Percentiles rank a stretch among this genome's conserved stretches.
Evolutionary conservation across 75 land plant species (phyloP).

Genomic region (Selaginella tamariscina): DNA sequence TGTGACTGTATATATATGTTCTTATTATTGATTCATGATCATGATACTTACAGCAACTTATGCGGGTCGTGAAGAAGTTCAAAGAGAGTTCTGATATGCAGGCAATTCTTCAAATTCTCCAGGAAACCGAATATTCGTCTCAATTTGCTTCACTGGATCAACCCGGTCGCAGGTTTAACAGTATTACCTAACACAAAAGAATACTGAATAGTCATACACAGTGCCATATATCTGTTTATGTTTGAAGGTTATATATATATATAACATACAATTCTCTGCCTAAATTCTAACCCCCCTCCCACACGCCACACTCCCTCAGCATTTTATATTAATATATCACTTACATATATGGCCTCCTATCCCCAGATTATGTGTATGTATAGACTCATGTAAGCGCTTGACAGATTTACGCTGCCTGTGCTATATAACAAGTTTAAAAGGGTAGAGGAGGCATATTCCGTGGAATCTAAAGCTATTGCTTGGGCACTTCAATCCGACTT

Average conservation of each 20-base stretch:
- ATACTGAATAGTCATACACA: not conserved
- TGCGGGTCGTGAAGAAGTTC: conserved; percentile 29
- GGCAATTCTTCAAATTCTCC: conserved; percentile 51
- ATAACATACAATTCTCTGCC: not conserved
- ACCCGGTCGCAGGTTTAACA: conserved; percentile 64
- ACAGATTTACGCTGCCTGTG: conserved; percentile 73
- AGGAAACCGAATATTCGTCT: conserved; percentile 45
- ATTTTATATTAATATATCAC: not conserved
- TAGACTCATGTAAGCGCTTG: too few species aligned
- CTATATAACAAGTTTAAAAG: conserved; percentile 33
- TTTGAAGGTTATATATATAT: not conserved
- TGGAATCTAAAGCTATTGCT: conserved; percentile 44
- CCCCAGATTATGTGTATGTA: too few species aligned
- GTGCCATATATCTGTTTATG: too few species aligned
- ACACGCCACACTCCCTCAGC: not conserved
- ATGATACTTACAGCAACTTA: not conserved
- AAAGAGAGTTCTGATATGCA: conserved; percentile 28
- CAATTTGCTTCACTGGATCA: conserved; percentile 67
- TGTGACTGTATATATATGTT: not conserved
- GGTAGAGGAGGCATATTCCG: conserved; percentile 28
- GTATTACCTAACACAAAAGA: not conserved
- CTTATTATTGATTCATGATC: not conserved
- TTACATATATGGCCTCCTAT: conserved; percentile 8
- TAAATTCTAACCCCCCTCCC: not conserved
- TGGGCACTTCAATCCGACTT: conserved; percentile 95